These are phyloP conservation scores for Ophiostoma australiae DNA, from an alignment of 2,329 filamentous ascomycete species.

Conservation along the genomic window DNA sequence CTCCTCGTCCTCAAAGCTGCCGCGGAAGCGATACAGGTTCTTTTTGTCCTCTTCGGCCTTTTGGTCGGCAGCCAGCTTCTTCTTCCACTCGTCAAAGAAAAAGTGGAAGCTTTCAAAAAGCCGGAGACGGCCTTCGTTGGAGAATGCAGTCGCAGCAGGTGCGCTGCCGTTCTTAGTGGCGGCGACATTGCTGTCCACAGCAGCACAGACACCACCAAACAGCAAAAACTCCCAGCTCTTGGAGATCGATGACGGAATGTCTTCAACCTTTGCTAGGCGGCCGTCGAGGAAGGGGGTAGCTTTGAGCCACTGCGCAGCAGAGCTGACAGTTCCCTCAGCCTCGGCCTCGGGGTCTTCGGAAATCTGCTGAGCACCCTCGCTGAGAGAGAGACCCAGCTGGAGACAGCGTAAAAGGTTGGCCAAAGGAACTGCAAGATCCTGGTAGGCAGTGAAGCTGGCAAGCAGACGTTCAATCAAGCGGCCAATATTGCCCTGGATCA, in stretches of 20 bases:
- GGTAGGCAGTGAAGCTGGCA: slow-evolving; percentile 68
- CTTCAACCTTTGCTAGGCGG: slow-evolving; percentile 33
- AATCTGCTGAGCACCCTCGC: slow-evolving; percentile 39
- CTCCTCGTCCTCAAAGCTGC: slow-evolving; percentile 70
- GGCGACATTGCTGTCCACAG: slow-evolving; percentile 45
- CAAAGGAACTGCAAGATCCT: slow-evolving; percentile 75
- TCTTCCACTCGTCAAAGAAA: slow-evolving; percentile 77
- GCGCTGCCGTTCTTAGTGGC: slow-evolving; percentile 40
- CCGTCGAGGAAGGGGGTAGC: slow-evolving; percentile 56
- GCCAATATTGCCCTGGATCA: slow-evolving; percentile 54
- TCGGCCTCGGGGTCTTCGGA: slow-evolving; percentile 29
- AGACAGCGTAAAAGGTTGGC: slow-evolving; percentile 76
- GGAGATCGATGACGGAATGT: slow-evolving; percentile 27
- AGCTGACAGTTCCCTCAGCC: neutral
- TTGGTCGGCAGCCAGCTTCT: slow-evolving; percentile 69
- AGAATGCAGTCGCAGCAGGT: slow-evolving; percentile 32
- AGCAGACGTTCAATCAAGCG: slow-evolving; percentile 70
- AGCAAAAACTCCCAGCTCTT: slow-evolving; percentile 48
- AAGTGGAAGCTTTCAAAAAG: slow-evolving; percentile 64
- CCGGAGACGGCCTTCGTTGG: slow-evolving; percentile 43
- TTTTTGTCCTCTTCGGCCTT: slow-evolving; percentile 66
- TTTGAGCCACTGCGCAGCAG: slow-evolving; percentile 38
- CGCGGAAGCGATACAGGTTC: slow-evolving; percentile 79
- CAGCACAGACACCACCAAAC: slow-evolving; percentile 42
- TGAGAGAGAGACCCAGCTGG: slow-evolving; percentile 67